Evolutionary conservation across 805 yeast species (phyloP), one percentile per base, ranked within the genome.

Genomic region (Metschnikowia lachancei): DNA sequence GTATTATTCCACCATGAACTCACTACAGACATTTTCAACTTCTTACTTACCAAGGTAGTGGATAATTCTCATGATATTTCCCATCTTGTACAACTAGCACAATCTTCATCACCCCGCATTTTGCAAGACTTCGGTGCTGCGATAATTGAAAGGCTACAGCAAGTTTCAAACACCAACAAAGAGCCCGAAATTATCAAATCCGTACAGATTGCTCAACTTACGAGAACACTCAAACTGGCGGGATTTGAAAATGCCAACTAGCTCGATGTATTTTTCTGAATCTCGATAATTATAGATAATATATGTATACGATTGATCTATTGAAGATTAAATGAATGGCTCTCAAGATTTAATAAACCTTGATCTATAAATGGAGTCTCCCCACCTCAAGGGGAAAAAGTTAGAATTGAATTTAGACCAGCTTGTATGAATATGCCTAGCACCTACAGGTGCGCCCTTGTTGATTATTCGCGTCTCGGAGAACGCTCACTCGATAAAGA

Each of bases 61-160:
- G 50, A 56, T 16, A 57, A 57, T 36, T 43, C 49, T 2, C 53
- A 48, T 26, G 72, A 67, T n/a, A 57, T 68, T 31, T 56, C 61
- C 13, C 64, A 64, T 26, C 57, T 67, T 32, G 32, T 65, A 6
- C 50, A 52, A 17, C 53, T 68, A 18, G 55, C 57, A 1, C 53
- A 47, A 14, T 16, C 36, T 14, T 35, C 42, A 16, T 49, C 48
- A 1, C 42, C 48, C 2, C 12, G 39, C 2, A 44, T 62, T 10
- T 41, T 64, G 2, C 34, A 41, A 3, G 50, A 58, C 19, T 43
- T 52, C 34, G 61, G 59, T 18, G 22, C 37, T 3, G 54, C 50
- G 6, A 43, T 69, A n/a, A 41, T 64, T 6, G 36, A 45, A 5
- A 59, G 52, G 39, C 52, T 67, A 20, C 20, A 44, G 8, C 43